phyloP scores from a whole-genome alignment of 2,329 filamentous ascomycete genomes.

The Diaporthe sp. region DNA sequence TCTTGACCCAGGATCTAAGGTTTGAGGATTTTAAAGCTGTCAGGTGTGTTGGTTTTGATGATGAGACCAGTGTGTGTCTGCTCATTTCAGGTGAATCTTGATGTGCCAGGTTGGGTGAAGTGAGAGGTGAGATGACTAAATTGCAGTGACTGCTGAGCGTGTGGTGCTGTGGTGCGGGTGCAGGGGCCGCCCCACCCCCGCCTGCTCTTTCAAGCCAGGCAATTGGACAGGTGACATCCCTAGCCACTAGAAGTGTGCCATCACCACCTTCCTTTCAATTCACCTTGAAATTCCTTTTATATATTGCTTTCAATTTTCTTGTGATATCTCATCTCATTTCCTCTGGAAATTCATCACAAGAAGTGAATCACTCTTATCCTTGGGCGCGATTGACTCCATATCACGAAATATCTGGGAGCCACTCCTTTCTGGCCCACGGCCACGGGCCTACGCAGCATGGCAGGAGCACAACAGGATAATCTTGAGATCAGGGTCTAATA shows the following conservation, averaged over 20 bases:
- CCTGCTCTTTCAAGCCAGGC: not conserved
- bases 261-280: not conserved
- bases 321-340: not conserved
- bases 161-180: not conserved
- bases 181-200: slow-evolving; percentile 11
- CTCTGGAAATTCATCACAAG: not conserved
- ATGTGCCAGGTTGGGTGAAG: not conserved
- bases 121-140: slow-evolving; percentile 32
- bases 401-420: not conserved
- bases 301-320: not conserved
- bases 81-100: slow-evolving; percentile 22
- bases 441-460: too few species aligned
- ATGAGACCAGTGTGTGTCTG: not conserved
- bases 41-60: not conserved
- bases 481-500: not conserved
- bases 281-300: not conserved
- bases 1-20: not conserved
- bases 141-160: slow-evolving; percentile 8
- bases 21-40: not conserved
- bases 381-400: not conserved
- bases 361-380: not conserved
- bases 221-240: not conserved
- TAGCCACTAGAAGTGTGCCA: not conserved
- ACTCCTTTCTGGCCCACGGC: not conserved
- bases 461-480: not conserved